Conservation (phyloP, 495 filamentous ascomycete species). For the Podospora appendiculata region DNA sequence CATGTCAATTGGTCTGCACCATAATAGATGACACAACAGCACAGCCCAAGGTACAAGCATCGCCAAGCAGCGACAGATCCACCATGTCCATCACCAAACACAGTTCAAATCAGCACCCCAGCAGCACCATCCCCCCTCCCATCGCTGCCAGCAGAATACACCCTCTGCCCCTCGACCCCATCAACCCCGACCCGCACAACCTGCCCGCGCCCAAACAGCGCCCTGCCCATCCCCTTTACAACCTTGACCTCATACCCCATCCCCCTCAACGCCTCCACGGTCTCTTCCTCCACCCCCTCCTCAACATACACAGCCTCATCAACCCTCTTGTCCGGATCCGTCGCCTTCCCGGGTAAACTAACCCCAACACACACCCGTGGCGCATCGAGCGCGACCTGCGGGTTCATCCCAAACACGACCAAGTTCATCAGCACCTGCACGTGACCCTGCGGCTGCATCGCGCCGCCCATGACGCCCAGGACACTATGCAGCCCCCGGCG, state of each 20-base stretch:
- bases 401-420: conserved; percentile 64
- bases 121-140: conserved; percentile 70
- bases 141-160: conserved; percentile 75
- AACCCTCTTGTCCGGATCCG: conserved; percentile 18
- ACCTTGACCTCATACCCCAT: conserved; percentile 63
- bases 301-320: conserved; percentile 53
- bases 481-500: conserved; percentile 54
- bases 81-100: no score
- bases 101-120: conserved; percentile 32
- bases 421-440: conserved; percentile 80
- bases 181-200: conserved; percentile 46
- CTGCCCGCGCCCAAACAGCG: conserved; percentile 73
- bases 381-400: conserved; percentile 75
- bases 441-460: conserved; percentile 89
- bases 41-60: no score
- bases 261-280: conserved; percentile 46
- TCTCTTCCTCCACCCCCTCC: conserved; percentile 60
- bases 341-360: conserved; percentile 34
- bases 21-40: no score
- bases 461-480: conserved; percentile 83
- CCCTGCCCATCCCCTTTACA: conserved; percentile 52
- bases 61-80: no score
- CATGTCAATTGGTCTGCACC: no score
- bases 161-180: conserved; percentile 45
- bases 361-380: conserved; percentile 68